Evolutionary conservation across 305 asterid genomes (phyloP), one percentile per base, ranked within the genome.

Genomic region (Rubia balearica): DNA sequence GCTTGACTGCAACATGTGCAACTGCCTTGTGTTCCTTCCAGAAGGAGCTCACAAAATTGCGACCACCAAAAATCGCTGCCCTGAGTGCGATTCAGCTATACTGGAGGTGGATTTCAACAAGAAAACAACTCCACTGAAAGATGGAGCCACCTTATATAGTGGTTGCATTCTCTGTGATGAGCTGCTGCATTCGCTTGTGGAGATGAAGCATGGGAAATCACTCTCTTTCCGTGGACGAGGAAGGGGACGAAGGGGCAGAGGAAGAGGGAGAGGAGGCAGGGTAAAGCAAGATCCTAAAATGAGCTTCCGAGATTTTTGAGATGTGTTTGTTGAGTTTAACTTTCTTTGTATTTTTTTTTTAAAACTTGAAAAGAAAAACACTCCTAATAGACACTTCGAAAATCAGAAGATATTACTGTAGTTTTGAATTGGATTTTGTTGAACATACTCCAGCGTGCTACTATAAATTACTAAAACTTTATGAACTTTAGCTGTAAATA

Each of bases 111-210:
- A 91, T 74, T 91, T 91, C 77, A 91, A 91, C 70, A 91, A 91
- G 89, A 91, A 89, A 82, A 86, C 89, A n/a, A 89, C 96, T 0
- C 97, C 97, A 17, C 81, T 91, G 74, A 80, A 81, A 80, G 96
- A 86, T 61, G 97, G 96, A 40, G 83, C 82, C 41, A 91, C 97
- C 0, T 74, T 89, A 51, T 87, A 91, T 69, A 70, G 81, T 27
- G 97, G 97, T 48, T 91, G 97, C 80, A 83, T 91, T 73, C 89
- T 91, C 38, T 91, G 97, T 8, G 96, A 91, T 51, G 97, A 89
- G 59, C 79, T 91, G 64, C 70, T 91, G 83, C 96, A 89, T 84
- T 89, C 97, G 0, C 88, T 88, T 2, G 86, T 91, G 76, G 93
- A 88, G 83, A 84, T 91, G 95, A 91, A 86, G 82, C 95, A 91